A percentile compares a stretch with the other conserved stretches of the same genome.
Evolutionary conservation across 2,329 filamentous ascomycete genomes (phyloP).

Genomic region (Fusarium sp.): DNA sequence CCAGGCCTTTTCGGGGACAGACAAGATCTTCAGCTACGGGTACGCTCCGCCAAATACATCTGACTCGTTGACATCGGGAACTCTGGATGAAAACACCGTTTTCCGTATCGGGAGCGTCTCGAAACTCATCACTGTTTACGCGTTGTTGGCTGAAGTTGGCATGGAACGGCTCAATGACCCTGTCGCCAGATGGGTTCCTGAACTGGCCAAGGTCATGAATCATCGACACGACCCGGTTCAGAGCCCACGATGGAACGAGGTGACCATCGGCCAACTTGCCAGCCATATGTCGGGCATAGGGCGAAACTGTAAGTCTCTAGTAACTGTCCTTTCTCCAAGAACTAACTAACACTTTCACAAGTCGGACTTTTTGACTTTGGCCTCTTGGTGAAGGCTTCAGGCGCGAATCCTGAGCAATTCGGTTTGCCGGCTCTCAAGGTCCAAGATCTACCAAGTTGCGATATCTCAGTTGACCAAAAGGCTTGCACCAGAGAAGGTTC

Average conservation of each 20-base stretch:
- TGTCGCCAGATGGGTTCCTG: constrained; percentile 40
- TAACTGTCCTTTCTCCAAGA: not conserved
- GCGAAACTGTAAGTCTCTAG: not conserved
- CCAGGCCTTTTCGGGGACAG: not conserved
- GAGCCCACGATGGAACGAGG: constrained; percentile 24
- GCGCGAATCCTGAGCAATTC: not conserved
- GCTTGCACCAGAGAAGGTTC: constrained; percentile 1
- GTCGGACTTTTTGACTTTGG: not conserved
- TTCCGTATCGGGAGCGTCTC: constrained; percentile 43
- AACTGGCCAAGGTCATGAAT: constrained; percentile 23
- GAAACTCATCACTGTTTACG: constrained; percentile 40
- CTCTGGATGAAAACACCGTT: constrained; percentile 30
- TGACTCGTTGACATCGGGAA: not conserved
- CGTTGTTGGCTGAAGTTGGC: constrained; percentile 31
- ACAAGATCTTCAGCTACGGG: not conserved
- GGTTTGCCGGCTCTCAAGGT: not conserved
- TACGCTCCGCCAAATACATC: not conserved
- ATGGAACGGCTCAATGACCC: constrained; percentile 30
- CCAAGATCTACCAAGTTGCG: not conserved
- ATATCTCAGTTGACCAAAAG: not conserved
- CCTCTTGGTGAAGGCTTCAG: not conserved
- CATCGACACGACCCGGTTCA: not conserved
- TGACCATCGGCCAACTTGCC: constrained; percentile 40
- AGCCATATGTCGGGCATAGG: not conserved
- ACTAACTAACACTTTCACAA: not conserved